Conservation (phyloP, 106 monocot genomes). For the Allium cepa region DNA sequence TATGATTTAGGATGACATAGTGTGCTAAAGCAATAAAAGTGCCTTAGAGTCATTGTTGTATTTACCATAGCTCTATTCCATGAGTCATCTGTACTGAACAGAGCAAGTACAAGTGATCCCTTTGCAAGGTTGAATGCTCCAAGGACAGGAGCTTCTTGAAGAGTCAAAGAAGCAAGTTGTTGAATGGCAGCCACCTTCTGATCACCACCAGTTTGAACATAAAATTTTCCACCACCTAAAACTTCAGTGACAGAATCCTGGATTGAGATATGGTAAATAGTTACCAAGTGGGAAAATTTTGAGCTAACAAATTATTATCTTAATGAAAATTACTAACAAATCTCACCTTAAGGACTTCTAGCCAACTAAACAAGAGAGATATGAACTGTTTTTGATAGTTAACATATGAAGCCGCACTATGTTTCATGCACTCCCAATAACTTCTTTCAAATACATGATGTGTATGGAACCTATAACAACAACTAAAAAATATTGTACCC, state of each 20-base stretch:
- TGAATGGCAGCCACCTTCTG: slow-evolving; percentile 67
- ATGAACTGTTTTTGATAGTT: no score
- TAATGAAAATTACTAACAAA: neutral
- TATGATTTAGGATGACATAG: no score
- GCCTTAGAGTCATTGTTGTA: neutral
- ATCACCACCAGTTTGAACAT: slow-evolving; percentile 81
- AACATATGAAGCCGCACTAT: no score
- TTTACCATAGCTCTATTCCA: slow-evolving; percentile 98
- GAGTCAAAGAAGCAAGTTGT: slow-evolving; percentile 59
- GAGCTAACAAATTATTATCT: neutral
- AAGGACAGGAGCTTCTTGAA: slow-evolving; percentile 83
- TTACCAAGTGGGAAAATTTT: neutral
- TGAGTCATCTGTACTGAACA: slow-evolving; percentile 76
- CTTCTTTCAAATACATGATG: no score
- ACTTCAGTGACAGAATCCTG: slow-evolving; percentile 96
- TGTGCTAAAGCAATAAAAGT: no score
- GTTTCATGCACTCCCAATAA: no score
- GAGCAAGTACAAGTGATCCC: slow-evolving; percentile 90
- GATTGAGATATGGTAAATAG: slow-evolving; percentile 4
- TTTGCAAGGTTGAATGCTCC: slow-evolving; percentile 83
- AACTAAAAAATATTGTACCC: no score
- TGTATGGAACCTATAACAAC: no score
- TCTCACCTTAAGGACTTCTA: slow-evolving; percentile 37
- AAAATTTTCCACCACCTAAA: slow-evolving; percentile 86
- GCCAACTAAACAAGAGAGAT: neutral